Percentiles rank a stretch among this genome's conserved stretches.
These are phyloP conservation scores for Coemansia biformis DNA, from an alignment of 192 early-diverging fungal genomes.

Conservation along the genomic window DNA sequence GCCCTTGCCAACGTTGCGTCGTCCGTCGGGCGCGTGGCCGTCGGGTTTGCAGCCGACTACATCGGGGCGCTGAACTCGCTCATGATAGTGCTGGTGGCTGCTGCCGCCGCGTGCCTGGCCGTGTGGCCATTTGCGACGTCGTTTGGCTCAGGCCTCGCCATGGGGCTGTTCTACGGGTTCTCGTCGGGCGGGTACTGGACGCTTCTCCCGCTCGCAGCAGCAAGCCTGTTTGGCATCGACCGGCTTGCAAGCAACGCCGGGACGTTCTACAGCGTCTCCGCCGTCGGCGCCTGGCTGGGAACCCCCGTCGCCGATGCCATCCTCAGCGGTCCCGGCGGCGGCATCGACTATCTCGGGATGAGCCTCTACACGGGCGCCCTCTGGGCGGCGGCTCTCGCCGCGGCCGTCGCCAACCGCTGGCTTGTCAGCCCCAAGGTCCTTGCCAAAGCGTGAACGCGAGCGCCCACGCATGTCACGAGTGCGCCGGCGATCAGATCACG, in stretches of 20 bases:
- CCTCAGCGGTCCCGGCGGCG: conserved; percentile 27
- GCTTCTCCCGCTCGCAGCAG: conserved; percentile 34
- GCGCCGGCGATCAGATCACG: too few species aligned
- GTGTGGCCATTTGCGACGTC: conserved; percentile 44
- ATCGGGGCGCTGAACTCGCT: conserved; percentile 42
- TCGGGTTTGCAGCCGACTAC: conserved; percentile 32
- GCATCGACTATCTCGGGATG: conserved; percentile 27
- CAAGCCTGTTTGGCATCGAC: conserved; percentile 36
- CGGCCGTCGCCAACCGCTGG: conserved; percentile 22
- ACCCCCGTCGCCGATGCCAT: conserved; percentile 33
- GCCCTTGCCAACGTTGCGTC: conserved; percentile 44
- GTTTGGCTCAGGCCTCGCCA: conserved; percentile 29
- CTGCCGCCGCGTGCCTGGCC: conserved; percentile 17
- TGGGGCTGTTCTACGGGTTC: conserved; percentile 33
- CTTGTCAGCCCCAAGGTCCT: not conserved
- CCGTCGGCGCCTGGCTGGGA: conserved; percentile 39
- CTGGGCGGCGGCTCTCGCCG: conserved; percentile 20
- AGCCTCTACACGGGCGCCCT: conserved; percentile 36
- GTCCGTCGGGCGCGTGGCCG: conserved; percentile 28
- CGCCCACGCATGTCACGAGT: too few species aligned
- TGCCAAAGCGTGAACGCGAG: not conserved
- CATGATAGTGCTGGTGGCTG: conserved; percentile 13
- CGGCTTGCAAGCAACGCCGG: conserved; percentile 38
- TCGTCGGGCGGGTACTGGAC: conserved; percentile 44
- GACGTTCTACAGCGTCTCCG: conserved; percentile 35